These are phyloP conservation scores for Gossypium arboreum DNA, from an alignment of 345 rosid genomes.

Conservation along the genomic window DNA sequence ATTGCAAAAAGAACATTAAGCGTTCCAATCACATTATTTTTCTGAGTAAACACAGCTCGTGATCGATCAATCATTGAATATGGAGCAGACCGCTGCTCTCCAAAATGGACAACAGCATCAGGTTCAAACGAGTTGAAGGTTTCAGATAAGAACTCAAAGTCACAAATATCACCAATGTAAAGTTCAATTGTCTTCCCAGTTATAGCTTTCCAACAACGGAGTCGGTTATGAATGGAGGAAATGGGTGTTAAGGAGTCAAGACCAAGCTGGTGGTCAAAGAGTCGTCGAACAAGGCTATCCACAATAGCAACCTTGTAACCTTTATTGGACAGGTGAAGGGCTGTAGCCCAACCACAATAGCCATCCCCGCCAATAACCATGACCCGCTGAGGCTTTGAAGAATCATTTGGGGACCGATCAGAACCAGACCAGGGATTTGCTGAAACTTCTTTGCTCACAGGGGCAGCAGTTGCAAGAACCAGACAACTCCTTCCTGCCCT, in stretches of 20 bases:
- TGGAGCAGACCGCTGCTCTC: conserved; percentile 95
- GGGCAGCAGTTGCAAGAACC: conserved; percentile 44
- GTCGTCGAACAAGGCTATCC: conserved; percentile 82
- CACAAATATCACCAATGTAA: conserved; percentile 84
- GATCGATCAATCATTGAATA: conserved; percentile 97
- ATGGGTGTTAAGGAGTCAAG: conserved; percentile 87
- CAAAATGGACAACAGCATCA: conserved; percentile 89
- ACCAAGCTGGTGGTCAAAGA: conserved; percentile 90
- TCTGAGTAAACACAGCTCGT: conserved; percentile 84
- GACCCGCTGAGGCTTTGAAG: conserved; percentile 58
- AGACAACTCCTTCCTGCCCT: conserved; percentile 25
- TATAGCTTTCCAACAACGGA: conserved; percentile 79
- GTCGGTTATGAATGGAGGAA: conserved; percentile 71
- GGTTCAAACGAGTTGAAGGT: conserved; percentile 83
- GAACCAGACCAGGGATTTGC: conserved; percentile 38
- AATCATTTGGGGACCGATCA: conserved; percentile 28
- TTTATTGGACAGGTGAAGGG: conserved; percentile 81
- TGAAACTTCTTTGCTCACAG: conserved; percentile 50
- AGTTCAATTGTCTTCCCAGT: conserved; percentile 83
- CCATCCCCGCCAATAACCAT: conserved; percentile 99
- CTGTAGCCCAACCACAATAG: conserved; percentile 98
- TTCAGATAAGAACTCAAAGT: conserved; percentile 85
- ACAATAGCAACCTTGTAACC: conserved; percentile 81
- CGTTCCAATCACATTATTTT: conserved; percentile 93
- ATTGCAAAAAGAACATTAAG: conserved; percentile 92